A percentile compares a stretch with the other conserved stretches of the same genome.
Evolutionary conservation across 1,139 yeast genomes (phyloP).

Genomic region (Zygoascus hellenicus): DNA sequence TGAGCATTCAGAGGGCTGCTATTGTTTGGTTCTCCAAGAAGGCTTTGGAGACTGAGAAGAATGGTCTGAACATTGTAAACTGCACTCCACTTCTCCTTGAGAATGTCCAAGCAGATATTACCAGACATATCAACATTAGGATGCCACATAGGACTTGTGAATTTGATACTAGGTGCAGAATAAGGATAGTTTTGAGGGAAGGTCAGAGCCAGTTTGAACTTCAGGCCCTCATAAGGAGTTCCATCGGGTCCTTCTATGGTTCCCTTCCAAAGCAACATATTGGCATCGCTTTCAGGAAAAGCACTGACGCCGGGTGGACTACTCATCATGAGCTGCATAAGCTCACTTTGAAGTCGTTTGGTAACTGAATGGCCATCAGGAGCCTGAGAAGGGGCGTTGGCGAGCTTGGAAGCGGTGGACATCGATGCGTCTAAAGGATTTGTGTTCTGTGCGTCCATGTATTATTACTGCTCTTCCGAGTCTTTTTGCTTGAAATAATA

Average conservation of each 20-base stretch:
- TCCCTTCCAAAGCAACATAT: conserved; percentile 55
- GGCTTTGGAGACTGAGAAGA: conserved; percentile 51
- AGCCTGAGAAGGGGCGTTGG: conserved; percentile 15
- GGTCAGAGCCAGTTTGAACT: conserved; percentile 46
- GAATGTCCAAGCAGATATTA: conserved; percentile 51
- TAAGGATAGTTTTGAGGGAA: conserved; percentile 61
- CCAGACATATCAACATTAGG: conserved; percentile 68
- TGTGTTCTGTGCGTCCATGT: conserved; percentile 25
- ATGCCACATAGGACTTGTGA: conserved; percentile 63
- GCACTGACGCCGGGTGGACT: conserved; percentile 48
- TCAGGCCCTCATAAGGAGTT: conserved; percentile 53
- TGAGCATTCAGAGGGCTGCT: conserved; percentile 48
- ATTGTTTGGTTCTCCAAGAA: conserved; percentile 52
- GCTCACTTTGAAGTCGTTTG: conserved; percentile 45
- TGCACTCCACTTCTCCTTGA: conserved; percentile 64
- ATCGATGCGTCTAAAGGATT: conserved; percentile 16
- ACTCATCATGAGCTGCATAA: conserved; percentile 48
- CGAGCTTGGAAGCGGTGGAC: conserved; percentile 14
- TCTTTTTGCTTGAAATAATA: too few species aligned
- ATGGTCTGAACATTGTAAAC: conserved; percentile 59
- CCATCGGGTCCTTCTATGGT: conserved; percentile 59
- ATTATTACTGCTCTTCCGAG: too few species aligned
- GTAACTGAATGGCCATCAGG: conserved; percentile 42
- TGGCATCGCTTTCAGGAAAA: conserved; percentile 48
- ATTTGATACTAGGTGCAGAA: conserved; percentile 54